Conservation (phyloP, 148 eudicot species). For the Bassia scoparia region DNA sequence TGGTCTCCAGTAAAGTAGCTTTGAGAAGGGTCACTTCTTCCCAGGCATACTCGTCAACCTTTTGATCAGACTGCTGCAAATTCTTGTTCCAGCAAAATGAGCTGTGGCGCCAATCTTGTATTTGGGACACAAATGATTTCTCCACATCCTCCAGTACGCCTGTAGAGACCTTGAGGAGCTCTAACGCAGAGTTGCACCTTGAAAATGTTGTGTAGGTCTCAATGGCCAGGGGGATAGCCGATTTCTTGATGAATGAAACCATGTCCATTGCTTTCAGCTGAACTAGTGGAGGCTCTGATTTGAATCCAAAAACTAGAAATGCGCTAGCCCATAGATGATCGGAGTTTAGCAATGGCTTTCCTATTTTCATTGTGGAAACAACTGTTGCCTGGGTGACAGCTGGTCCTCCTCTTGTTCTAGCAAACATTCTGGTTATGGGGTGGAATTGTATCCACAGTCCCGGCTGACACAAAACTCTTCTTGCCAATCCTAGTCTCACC, state of each 20-base stretch:
- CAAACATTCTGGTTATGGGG: constrained; percentile 52
- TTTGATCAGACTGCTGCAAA: constrained; percentile 34
- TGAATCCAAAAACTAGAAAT: constrained; percentile 79
- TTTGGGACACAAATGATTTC: constrained; percentile 75
- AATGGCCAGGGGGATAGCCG: constrained; percentile 73
- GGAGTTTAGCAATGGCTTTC: constrained; percentile 43
- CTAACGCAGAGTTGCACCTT: constrained; percentile 71
- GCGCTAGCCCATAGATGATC: constrained; percentile 91
- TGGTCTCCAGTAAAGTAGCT: constrained; percentile 74
- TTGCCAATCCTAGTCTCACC: constrained; percentile 67
- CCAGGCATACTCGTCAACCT: constrained; percentile 86
- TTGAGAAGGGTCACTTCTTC: constrained; percentile 82
- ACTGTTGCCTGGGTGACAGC: constrained; percentile 54
- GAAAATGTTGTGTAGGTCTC: constrained; percentile 65
- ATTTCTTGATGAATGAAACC: constrained; percentile 64
- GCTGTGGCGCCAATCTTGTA: constrained; percentile 72
- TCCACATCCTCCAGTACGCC: constrained; percentile 78
- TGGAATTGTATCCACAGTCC: constrained; percentile 73
- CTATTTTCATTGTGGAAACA: constrained; percentile 52
- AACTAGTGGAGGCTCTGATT: constrained; percentile 68
- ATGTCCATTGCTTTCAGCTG: constrained; percentile 64
- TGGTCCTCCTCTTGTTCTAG: constrained; percentile 38
- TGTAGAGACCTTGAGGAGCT: constrained; percentile 75
- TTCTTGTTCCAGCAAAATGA: constrained; percentile 78
- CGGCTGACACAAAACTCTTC: constrained; percentile 44